Evolutionary conservation across 2,329 filamentous ascomycete species (phyloP).

Genomic region (Colletotrichum agaves): DNA sequence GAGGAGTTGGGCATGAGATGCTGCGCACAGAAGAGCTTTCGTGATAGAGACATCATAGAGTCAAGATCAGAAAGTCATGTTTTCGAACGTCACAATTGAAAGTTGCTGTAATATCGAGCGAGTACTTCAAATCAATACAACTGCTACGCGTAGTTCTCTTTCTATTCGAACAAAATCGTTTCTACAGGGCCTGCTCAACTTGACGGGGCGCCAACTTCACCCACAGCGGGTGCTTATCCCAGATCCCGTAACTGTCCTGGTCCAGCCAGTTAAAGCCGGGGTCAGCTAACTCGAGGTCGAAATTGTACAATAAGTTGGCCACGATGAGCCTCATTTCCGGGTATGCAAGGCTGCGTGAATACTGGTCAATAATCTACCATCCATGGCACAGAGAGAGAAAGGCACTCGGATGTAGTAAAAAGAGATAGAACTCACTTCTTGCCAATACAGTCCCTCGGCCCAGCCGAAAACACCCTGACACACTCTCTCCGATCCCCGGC

Average conservation of each 20-base stretch:
- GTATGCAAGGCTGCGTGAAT: constrained; percentile 51
- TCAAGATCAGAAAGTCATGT: not conserved
- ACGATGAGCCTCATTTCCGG: constrained; percentile 61
- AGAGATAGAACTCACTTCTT: constrained; percentile 53
- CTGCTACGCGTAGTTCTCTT: not conserved
- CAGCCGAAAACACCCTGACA: constrained; percentile 59
- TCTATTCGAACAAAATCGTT: too few relatives aligned
- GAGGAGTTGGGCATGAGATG: too few relatives aligned
- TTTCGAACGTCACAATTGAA: not conserved
- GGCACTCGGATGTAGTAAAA: not conserved
- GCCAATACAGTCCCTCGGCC: constrained; percentile 62
- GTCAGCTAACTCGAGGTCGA: constrained; percentile 54
- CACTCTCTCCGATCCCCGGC: constrained; percentile 17
- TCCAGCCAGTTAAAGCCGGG: constrained; percentile 50
- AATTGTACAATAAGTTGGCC: constrained; percentile 56
- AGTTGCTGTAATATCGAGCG: not conserved
- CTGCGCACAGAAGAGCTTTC: too few relatives aligned
- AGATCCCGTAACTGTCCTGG: constrained; percentile 31
- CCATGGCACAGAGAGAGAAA: not conserved
- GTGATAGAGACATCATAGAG: too few relatives aligned
- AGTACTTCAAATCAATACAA: not conserved
- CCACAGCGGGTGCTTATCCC: constrained; percentile 35
- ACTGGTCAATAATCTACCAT: not conserved
- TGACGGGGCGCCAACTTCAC: constrained; percentile 18
- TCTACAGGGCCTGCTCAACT: not conserved